phyloP scores from a whole-genome alignment of 1,284 basidiomycete species.

The Moesziomyces globuligerus region DNA sequence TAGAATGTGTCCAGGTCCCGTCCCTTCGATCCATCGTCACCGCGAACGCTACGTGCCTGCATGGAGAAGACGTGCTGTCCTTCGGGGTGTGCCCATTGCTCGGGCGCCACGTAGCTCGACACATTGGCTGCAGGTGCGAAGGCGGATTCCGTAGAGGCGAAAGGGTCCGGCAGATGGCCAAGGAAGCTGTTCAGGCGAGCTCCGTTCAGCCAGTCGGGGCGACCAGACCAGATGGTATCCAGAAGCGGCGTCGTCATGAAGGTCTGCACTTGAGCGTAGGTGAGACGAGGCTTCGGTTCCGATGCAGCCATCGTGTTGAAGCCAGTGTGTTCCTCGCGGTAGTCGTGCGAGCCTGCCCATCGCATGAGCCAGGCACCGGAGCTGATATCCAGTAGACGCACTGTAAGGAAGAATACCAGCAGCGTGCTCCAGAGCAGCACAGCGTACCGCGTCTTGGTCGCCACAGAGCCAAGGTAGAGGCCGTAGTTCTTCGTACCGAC shows the following conservation, averaged over 20 bases:
- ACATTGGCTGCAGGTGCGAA: background rate
- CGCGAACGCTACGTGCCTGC: background rate
- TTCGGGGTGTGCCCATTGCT: conserved; percentile 2
- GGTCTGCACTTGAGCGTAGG: conserved; percentile 23
- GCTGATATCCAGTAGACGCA: conserved; percentile 55
- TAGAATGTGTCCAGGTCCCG: conserved; percentile 59
- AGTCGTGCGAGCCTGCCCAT: conserved; percentile 63
- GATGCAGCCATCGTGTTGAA: background rate
- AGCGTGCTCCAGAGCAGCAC: conserved; percentile 54
- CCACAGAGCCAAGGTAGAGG: conserved; percentile 58
- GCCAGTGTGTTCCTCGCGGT: conserved; percentile 14
- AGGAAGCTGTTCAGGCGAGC: conserved; percentile 18
- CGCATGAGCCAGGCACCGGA: conserved; percentile 62
- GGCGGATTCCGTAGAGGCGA: background rate
- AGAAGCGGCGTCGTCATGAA: conserved; percentile 42
- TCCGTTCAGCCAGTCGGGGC: conserved; percentile 16
- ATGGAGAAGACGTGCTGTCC: conserved; percentile 25
- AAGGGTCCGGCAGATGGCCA: conserved; percentile 15
- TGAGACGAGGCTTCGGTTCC: conserved; percentile 7
- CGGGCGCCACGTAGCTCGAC: background rate
- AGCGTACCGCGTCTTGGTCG: conserved; percentile 29
- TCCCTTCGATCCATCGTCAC: background rate
- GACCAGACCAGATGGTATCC: conserved; percentile 33
- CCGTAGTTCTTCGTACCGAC: conserved; percentile 58
- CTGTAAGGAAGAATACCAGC: conserved; percentile 52